These are phyloP conservation scores for Neurospora sp. DNA, from an alignment of 495 filamentous ascomycete species.

Conservation along the genomic window DNA sequence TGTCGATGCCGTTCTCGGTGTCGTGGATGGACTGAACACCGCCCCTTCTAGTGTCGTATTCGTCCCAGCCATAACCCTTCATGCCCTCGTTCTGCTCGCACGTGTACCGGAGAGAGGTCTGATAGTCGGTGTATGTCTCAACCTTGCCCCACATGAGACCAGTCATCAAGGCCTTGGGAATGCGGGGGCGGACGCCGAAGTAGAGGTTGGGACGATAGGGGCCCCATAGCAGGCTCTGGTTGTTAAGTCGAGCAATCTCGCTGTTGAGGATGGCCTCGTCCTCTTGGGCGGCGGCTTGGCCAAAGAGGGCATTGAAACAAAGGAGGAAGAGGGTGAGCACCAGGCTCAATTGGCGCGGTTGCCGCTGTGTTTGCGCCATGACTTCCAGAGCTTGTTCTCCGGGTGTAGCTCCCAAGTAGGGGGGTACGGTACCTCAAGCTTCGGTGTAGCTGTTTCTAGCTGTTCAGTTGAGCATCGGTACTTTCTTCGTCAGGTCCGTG, in stretches of 20 bases:
- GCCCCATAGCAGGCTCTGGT: conserved; percentile 88
- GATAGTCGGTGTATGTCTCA: conserved; percentile 66
- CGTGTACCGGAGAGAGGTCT: conserved; percentile 79
- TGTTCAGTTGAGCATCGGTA: neutral
- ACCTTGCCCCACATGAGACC: conserved; percentile 87
- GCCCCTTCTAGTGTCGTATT: conserved; percentile 81
- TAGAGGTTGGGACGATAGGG: conserved; percentile 93
- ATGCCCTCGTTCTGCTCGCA: conserved; percentile 95
- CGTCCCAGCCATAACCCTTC: conserved; percentile 94
- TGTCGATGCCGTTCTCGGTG: conserved; percentile 72
- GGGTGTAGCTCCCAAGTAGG: neutral
- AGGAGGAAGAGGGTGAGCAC: conserved; percentile 5
- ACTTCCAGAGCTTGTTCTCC: neutral
- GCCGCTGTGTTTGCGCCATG: conserved; percentile 7
- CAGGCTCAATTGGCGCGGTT: conserved; percentile 12
- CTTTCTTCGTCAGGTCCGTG: neutral
- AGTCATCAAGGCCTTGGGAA: conserved; percentile 74
- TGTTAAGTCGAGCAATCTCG: conserved; percentile 52
- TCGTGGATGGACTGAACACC: conserved; percentile 87
- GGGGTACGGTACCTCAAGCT: neutral
- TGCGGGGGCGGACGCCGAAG: conserved; percentile 82
- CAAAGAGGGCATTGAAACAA: conserved; percentile 5
- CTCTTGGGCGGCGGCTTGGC: conserved; percentile 2
- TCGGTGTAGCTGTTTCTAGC: neutral
- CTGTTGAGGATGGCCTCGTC: conserved; percentile 34